Evolutionary conservation across 306 rosid genomes (phyloP).

Genomic region (Quercus alba): DNA sequence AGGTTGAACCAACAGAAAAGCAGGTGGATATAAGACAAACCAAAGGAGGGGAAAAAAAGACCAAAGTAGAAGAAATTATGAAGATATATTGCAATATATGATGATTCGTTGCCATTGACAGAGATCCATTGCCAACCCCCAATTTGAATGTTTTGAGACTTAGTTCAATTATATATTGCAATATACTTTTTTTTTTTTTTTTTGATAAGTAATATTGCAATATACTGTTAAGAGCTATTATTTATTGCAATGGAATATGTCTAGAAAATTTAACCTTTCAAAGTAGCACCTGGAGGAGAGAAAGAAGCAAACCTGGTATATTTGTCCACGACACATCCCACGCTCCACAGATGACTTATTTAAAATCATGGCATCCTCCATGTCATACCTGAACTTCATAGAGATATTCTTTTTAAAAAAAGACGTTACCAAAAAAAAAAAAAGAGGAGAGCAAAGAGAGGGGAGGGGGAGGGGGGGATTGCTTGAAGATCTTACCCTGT

Average conservation of each 20-base stretch:
- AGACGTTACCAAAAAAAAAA: not conserved
- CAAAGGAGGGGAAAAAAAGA: not conserved
- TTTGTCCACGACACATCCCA: slow-evolving; percentile 93
- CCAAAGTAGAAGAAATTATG: not conserved
- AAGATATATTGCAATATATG: not conserved
- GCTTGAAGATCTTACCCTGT: slow-evolving; percentile 68
- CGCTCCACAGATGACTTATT: slow-evolving; percentile 96
- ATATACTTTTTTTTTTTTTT: too few species aligned
- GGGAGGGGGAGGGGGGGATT: not conserved
- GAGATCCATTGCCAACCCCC: too few species aligned
- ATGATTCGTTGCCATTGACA: too few species aligned
- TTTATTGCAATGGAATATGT: not conserved
- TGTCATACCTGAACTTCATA: slow-evolving; percentile 67
- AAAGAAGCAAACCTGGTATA: slow-evolving; percentile 69
- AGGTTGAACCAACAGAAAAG: not conserved
- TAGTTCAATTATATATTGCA: not conserved
- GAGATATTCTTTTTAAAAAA: slow-evolving; percentile 3
- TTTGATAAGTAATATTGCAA: not conserved
- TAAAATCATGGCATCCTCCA: slow-evolving; percentile 99
- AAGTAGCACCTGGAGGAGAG: slow-evolving; percentile 4
- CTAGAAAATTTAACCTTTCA: slow-evolving; percentile 8
- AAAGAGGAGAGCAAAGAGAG: not conserved
- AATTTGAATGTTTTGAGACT: too few species aligned
- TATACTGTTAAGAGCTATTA: not conserved
- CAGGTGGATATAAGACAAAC: not conserved